phyloP scores from a whole-genome alignment of 2,329 filamentous ascomycete species.

The Sclerotinia borealis region DNA sequence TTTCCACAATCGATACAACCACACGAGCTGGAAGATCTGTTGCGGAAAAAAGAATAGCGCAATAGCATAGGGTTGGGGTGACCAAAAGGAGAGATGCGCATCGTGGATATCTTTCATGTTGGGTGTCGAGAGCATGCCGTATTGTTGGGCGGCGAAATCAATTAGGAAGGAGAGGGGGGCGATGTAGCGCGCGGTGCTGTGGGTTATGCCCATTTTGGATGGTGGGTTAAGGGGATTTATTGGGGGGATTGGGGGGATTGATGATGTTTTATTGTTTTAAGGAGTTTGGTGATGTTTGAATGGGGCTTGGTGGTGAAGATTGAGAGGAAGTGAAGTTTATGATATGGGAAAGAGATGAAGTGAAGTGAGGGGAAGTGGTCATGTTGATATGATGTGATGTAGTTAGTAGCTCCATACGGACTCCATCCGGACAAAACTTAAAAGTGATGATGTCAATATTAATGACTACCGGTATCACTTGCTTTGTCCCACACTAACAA shows the following conservation, averaged over 20 bases:
- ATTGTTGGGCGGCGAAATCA: conserved; percentile 54
- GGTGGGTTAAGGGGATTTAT: too few species aligned
- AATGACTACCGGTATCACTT: too few species aligned
- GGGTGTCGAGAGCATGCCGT: conserved; percentile 49
- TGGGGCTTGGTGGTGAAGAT: background rate
- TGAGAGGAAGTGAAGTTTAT: too few species aligned
- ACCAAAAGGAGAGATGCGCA: conserved; percentile 52
- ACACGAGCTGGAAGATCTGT: conserved; percentile 51
- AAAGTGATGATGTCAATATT: conserved; percentile 2
- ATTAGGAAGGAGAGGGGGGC: conserved; percentile 49
- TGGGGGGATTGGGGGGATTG: background rate
- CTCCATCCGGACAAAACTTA: background rate
- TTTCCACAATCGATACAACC: conserved; percentile 51
- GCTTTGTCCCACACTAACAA: background rate
- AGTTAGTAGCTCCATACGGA: too few species aligned
- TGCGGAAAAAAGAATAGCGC: conserved; percentile 56
- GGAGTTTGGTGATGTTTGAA: too few species aligned
- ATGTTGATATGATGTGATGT: background rate
- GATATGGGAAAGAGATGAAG: too few species aligned
- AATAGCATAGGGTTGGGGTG: conserved; percentile 53
- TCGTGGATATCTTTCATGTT: conserved; percentile 57
- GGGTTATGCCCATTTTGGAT: conserved; percentile 44
- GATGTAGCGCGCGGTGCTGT: conserved; percentile 47
- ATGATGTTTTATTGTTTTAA: background rate
- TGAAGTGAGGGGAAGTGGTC: too few species aligned